Evolutionary conservation across 2,329 filamentous ascomycete genomes (phyloP).

Genomic region (Penicillium sp.): DNA sequence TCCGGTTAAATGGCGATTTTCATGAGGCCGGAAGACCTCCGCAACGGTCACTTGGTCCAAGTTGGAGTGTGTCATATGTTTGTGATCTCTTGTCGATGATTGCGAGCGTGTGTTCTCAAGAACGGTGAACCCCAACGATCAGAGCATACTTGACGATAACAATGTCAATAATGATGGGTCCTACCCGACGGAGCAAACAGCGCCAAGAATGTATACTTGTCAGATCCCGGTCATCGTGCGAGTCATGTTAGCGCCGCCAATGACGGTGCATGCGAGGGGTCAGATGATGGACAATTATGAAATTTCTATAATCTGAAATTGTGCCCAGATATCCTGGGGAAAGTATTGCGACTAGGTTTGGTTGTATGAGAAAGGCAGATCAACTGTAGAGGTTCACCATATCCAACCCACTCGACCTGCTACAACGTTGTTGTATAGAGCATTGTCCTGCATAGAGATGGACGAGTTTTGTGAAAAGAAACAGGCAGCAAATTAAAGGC

Average conservation of each 20-base stretch:
- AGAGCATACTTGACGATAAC: background rate
- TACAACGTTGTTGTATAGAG: background rate
- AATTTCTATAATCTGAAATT: background rate
- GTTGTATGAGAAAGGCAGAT: background rate
- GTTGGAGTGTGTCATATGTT: background rate
- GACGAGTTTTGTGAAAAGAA: no score
- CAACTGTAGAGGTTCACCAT: background rate
- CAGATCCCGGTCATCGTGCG: background rate
- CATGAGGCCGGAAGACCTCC: conserved; percentile 4
- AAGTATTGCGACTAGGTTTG: background rate
- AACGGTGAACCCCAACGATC: conserved; percentile 1
- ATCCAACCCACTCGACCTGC: conserved; percentile 14
- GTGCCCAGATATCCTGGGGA: background rate
- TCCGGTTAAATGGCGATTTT: conserved; percentile 10
- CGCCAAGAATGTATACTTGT: conserved; percentile 11
- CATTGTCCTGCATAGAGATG: no score
- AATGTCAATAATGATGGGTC: background rate
- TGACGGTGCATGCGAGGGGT: background rate
- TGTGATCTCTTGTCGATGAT: conserved; percentile 20
- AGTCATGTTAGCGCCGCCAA: background rate
- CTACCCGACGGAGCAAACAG: background rate
- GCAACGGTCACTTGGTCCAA: background rate
- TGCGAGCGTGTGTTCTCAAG: conserved; percentile 19
- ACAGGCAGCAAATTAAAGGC: no score
- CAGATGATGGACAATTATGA: conserved; percentile 1